Base-by-base conservation (phyloP, 495 filamentous ascomycete species). In the Daldinia caldariorum region DNA sequence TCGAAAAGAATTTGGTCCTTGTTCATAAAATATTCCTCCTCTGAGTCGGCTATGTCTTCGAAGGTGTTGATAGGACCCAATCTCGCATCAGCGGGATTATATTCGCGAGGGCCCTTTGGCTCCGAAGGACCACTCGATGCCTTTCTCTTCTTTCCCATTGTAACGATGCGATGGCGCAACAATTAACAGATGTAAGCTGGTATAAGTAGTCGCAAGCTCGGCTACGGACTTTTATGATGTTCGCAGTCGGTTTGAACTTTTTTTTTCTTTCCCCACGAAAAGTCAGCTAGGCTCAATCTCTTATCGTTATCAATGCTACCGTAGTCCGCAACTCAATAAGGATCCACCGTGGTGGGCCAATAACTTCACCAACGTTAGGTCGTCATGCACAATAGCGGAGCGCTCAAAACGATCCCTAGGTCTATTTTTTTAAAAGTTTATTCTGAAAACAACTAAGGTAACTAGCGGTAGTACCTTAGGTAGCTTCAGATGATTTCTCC, bases 21-120 rank as follows among this genome's bases (percentile, higher is more conserved):
- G 61, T 91, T 88, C 41, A 92, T 80, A 72, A 91, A 90, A 79
- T 97, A 97, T 66, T 95, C 93, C 80, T 99, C 95, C 73, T 96
- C 92, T 1, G 93, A 94, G 74, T 96, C 89, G 72, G 94, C 93
- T 69, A 97, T 90, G 74, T 94, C 90, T 76, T 91, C 87, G 81
- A 90, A 94, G n/a, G 89, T 86, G 58, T 83, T 83, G 70, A 92
- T 84, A 20, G 87, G 76, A 55, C 80, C 81, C 50, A 90, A 78
- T 67, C 86, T 85, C 63, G 83, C 84, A 47, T 87, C 84, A 13
- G 82, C 81, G 31, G 81, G 67, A 73, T 88, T 78, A 55, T 85
- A 81, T 35, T 86, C 83, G 58, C 81, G 82, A 8, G 85, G 79
- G 4, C 79, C 81, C 26, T 69, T 73, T 32, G 81, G 78, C 45